A percentile compares a stretch with the other conserved stretches of the same genome.
These are phyloP conservation scores for Colletotrichum noveboracense DNA, from an alignment of 2,329 filamentous ascomycete species.

Conservation along the genomic window DNA sequence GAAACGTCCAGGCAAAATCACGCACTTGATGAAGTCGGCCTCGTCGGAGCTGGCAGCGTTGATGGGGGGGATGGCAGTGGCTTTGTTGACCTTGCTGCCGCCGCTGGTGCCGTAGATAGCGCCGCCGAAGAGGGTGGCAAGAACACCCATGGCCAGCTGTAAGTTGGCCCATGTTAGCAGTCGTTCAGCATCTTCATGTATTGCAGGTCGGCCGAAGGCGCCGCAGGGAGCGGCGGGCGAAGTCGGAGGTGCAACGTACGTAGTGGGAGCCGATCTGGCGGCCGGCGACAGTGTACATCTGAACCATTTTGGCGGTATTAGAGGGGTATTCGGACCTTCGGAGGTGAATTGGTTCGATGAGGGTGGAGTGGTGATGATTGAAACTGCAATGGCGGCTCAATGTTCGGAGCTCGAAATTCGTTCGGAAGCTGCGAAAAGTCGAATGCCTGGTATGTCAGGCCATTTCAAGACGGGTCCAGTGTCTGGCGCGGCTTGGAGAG, in stretches of 20 bases:
- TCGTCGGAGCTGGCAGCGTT: constrained; percentile 67
- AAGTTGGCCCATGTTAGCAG: constrained; percentile 23
- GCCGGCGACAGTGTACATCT: constrained; percentile 62
- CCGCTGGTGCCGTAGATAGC: constrained; percentile 45
- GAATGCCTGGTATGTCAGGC: constrained; percentile 18
- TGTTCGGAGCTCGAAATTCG: constrained; percentile 25
- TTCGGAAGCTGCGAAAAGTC: constrained; percentile 13
- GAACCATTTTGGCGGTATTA: constrained; percentile 48
- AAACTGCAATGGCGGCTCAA: constrained; percentile 7
- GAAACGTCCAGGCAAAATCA: background rate
- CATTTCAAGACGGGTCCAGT: background rate
- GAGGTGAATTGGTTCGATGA: constrained; percentile 31
- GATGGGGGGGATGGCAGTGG: constrained; percentile 59
- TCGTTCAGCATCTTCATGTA: background rate
- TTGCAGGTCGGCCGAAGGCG: background rate
- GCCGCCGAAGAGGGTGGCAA: constrained; percentile 50
- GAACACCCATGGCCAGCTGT: constrained; percentile 63
- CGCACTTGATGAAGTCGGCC: constrained; percentile 70
- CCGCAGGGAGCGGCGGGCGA: background rate
- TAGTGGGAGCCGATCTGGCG: constrained; percentile 66
- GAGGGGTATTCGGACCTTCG: constrained; percentile 26
- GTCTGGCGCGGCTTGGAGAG: background rate
- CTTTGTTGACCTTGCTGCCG: constrained; percentile 45
- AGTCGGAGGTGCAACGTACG: constrained; percentile 46
- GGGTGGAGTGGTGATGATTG: constrained; percentile 31